Percentiles rank a stretch among this genome's conserved stretches.
Conservation (phyloP, 805 yeast species). For the Wickerhamiella siamensis region DNA sequence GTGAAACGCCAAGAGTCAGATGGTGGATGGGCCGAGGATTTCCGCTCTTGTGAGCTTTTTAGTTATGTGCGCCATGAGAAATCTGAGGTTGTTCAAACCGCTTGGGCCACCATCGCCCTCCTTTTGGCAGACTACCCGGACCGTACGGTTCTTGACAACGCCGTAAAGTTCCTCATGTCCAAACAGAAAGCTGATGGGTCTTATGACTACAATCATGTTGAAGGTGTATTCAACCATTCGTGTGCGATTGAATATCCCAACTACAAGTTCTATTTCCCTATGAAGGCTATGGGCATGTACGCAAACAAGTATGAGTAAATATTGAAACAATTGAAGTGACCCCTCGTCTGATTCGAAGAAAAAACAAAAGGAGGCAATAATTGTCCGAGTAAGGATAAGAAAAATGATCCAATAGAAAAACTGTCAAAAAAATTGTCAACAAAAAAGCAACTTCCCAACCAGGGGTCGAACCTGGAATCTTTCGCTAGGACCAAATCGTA, state of each 20-base stretch:
- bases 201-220: slow-evolving; percentile 71
- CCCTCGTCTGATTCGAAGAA: no score
- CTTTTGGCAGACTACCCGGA: slow-evolving; percentile 72
- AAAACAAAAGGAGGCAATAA: no score
- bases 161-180: slow-evolving; percentile 43
- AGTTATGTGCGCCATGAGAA: slow-evolving; percentile 50
- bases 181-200: slow-evolving; percentile 68
- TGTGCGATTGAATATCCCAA: slow-evolving; percentile 94
- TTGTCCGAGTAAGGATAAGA: no score
- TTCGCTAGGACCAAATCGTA: slow-evolving; percentile 29
- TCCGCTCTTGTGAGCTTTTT: slow-evolving; percentile 75
- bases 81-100: slow-evolving; percentile 73
- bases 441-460: slow-evolving; percentile 1
- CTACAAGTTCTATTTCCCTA: slow-evolving; percentile 76
- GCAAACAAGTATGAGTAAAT: slow-evolving; percentile 13
- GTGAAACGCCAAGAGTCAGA: slow-evolving; percentile 61
- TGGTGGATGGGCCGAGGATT: slow-evolving; percentile 97
- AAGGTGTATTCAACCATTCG: slow-evolving; percentile 92
- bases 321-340: not conserved
- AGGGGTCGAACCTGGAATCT: slow-evolving; percentile 16
- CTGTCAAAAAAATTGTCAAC: not conserved
- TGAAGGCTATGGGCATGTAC: slow-evolving; percentile 82
- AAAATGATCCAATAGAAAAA: not conserved
- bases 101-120: slow-evolving; percentile 83
- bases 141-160: slow-evolving; percentile 43